Evolutionary conservation across 2,329 filamentous ascomycete genomes (phyloP), one percentile per base, ranked within the genome.

Genomic region (Aaosphaeria pasadenensis): DNA sequence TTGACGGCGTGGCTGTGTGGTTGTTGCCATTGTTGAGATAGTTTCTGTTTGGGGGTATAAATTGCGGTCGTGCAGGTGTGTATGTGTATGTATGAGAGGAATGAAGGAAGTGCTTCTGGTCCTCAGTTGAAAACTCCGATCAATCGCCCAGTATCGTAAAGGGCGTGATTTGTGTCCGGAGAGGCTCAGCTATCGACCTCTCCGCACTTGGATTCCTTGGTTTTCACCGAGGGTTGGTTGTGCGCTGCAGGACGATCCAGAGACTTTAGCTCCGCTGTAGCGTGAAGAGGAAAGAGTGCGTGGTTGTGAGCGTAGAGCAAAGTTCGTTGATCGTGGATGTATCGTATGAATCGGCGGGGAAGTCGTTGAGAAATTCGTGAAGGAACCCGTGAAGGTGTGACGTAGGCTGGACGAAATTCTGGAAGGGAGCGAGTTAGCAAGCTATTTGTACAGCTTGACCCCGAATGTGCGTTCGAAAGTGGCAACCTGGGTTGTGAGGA

Each of bases 111-210:
- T 50, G 61, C 54, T 59, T 43, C 48, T 53, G 50, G 53, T 68
- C 64, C 65, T 64, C 40, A 43, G 30, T 56, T 62, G 65, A 63
- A 67, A 55, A 59, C 63, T 60, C 52, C 50, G 44, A 51, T 46
- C 49, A 54, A 53, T 58, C 58, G 56, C 46, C 63, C 65, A 70
- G 54, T 60, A 48, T 58, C 9, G 33, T 36, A 60, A 58, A 54
- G 55, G 51, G 54, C 53, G 52, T 50, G 17, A 43, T 56, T 58
- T 60, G 44, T 66, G 67, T 70, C 67, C 69, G 70, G 70, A 72
- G 69, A 72, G 69, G 70, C 65, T 55, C 54, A 60, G 47, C 58
- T 43, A 50, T 54, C 54, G 54, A 68, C 69, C 70, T 71, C 70
- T 63, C 70, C 70, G 70, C 67, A 72, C 70, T 60, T 53, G 49